A percentile compares a stretch with the other conserved stretches of the same genome.
phyloP scores from a whole-genome alignment of 192 early-diverging fungal species.

The Coemansia sp. region DNA sequence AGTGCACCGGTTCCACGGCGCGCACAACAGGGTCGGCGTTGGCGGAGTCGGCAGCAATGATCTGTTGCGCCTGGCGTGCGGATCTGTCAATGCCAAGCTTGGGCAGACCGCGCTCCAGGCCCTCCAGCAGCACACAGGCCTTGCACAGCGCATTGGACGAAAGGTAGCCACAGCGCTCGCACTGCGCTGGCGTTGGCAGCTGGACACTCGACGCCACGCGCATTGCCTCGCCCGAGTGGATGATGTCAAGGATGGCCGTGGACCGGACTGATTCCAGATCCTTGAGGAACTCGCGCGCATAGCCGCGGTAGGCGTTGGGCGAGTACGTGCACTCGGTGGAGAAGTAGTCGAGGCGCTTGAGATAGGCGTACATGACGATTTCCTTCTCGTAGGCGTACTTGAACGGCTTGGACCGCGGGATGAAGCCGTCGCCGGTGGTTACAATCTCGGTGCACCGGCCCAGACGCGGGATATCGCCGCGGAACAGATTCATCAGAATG shows the following conservation, averaged over 20 bases:
- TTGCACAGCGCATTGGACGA: constrained; percentile 91
- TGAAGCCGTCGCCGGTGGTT: constrained; percentile 72
- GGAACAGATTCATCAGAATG: constrained; percentile 96
- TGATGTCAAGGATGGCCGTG: constrained; percentile 91
- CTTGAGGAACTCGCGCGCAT: constrained; percentile 93
- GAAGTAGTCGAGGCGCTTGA: constrained; percentile 96
- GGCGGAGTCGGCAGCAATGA: not conserved
- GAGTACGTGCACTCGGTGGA: constrained; percentile 98
- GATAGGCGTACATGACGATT: constrained; percentile 99
- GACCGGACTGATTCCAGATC: constrained; percentile 91
- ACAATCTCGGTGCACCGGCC: constrained; percentile 91
- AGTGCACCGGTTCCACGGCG: constrained; percentile 39
- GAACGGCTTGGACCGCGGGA: constrained; percentile 94
- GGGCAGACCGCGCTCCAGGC: constrained; percentile 86
- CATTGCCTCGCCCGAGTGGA: constrained; percentile 92
- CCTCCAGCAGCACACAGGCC: constrained; percentile 92
- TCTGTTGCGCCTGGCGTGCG: constrained; percentile 6
- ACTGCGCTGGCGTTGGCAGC: constrained; percentile 64
- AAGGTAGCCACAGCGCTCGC: constrained; percentile 94
- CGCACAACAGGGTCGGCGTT: not conserved
- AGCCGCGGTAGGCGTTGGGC: constrained; percentile 95
- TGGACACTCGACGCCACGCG: constrained; percentile 65
- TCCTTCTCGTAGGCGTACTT: constrained; percentile 99
- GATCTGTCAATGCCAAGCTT: constrained; percentile 58
- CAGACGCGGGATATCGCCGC: constrained; percentile 91